Evolutionary conservation across 2,329 filamentous ascomycete species (phyloP).

Genomic region (Rhynchosporium graminicola): DNA sequence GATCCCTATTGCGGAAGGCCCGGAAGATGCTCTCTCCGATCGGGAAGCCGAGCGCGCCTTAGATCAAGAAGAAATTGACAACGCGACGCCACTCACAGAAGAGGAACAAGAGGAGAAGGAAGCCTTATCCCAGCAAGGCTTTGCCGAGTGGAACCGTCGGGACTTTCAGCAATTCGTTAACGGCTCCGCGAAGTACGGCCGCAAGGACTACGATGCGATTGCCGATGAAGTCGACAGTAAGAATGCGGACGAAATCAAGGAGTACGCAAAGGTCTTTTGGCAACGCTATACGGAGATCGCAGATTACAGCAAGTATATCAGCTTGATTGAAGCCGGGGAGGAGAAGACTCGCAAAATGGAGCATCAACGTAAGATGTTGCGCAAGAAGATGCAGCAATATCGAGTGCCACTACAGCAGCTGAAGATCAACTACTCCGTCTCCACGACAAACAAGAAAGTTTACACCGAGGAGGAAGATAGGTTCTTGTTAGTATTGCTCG

Average conservation of each 20-base stretch:
- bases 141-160: slow-evolving; percentile 91
- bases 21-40: slow-evolving; percentile 82
- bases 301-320: slow-evolving; percentile 86
- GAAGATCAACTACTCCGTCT: slow-evolving; percentile 98
- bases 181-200: slow-evolving; percentile 88
- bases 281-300: slow-evolving; percentile 87
- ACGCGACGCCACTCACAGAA: slow-evolving; percentile 83
- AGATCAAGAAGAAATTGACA: slow-evolving; percentile 91
- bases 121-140: slow-evolving; percentile 77
- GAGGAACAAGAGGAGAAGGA: slow-evolving; percentile 88
- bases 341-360: slow-evolving; percentile 86
- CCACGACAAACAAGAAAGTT: slow-evolving; percentile 99
- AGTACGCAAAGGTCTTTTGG: slow-evolving; percentile 96
- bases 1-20: slow-evolving; percentile 82
- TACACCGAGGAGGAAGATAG: slow-evolving; percentile 98
- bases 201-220: slow-evolving; percentile 81
- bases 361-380: slow-evolving; percentile 88
- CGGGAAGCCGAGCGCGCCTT: slow-evolving; percentile 84
- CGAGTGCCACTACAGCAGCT: slow-evolving; percentile 97
- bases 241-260: slow-evolving; percentile 77
- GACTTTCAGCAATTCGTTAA: slow-evolving; percentile 99
- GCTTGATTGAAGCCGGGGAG: slow-evolving; percentile 89
- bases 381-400: slow-evolving; percentile 94
- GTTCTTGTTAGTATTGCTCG: slow-evolving; percentile 89
- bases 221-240: slow-evolving; percentile 91